These are phyloP conservation scores for Agastache rugosa DNA, from an alignment of 257 asterid genomes.

Conservation along the genomic window DNA sequence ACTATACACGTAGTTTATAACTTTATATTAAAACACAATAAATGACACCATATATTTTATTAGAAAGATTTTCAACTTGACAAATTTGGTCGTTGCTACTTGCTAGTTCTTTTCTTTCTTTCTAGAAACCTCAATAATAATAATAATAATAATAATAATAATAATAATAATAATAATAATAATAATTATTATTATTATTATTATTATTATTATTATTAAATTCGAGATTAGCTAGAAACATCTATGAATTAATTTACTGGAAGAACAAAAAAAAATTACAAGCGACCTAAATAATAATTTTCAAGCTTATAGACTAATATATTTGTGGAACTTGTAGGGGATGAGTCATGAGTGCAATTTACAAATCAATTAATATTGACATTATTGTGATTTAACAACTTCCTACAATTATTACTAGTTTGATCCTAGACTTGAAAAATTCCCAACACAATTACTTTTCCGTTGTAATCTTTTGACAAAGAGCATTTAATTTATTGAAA, in stretches of 20 bases:
- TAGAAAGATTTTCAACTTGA: not conserved
- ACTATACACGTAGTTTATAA: not conserved
- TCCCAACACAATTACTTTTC: not conserved
- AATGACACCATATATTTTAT: no score
- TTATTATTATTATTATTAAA: no score
- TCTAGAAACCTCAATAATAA: not conserved
- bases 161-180: not conserved
- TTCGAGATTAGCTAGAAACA: not conserved
- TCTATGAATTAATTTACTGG: not conserved
- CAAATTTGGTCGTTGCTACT: not conserved
- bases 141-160: not conserved
- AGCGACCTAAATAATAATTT: not conserved
- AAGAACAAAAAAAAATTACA: not conserved
- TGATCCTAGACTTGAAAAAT: not conserved
- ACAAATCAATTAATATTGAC: not conserved
- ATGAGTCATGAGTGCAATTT: no score
- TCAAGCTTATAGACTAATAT: not conserved
- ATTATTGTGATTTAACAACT: not conserved
- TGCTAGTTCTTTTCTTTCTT: not conserved
- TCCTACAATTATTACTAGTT: not conserved
- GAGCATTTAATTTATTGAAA: not conserved
- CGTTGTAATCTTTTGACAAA: slow-evolving; percentile 18
- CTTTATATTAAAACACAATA: not conserved
- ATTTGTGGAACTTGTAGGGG: no score
- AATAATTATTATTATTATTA: no score